A percentile compares a stretch with the other conserved stretches of the same genome.
Conservation (phyloP, 768 basidiomycete genomes). For the Tricholoma flavovirens region DNA sequence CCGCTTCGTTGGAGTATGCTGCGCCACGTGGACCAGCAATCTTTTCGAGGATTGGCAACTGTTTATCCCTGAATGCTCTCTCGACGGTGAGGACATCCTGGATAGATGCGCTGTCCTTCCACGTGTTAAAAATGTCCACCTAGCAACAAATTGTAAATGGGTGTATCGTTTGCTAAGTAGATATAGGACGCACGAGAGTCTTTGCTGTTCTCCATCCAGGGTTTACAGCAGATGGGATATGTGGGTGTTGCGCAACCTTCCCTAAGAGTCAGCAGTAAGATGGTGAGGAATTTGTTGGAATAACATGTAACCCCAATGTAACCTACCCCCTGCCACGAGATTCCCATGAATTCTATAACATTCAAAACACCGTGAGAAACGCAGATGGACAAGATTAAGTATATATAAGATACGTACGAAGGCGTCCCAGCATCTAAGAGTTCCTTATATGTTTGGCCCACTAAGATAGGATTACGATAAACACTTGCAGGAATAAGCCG, state of each 20-base stretch:
- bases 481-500: slow-evolving; percentile 12
- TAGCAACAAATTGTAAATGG: background rate
- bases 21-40: slow-evolving; percentile 24
- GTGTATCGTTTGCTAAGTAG: background rate
- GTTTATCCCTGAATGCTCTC: slow-evolving; percentile 16
- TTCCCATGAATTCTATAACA: slow-evolving; percentile 13
- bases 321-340: slow-evolving; percentile 18
- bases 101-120: slow-evolving; percentile 13
- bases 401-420: background rate
- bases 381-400: background rate
- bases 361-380: background rate
- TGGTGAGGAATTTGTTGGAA: background rate
- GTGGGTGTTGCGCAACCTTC: slow-evolving; percentile 27
- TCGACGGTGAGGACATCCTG: slow-evolving; percentile 15
- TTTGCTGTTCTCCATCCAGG: slow-evolving; percentile 34
- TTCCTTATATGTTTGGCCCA: slow-evolving; percentile 18
- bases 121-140: slow-evolving; percentile 13
- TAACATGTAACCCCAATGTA: no score
- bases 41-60: slow-evolving; percentile 21
- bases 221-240: slow-evolving; percentile 25
- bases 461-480: slow-evolving; percentile 12
- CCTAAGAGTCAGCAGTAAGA: slow-evolving; percentile 11
- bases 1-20: slow-evolving; percentile 31
- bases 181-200: slow-evolving; percentile 24
- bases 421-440: slow-evolving; percentile 16